phyloP scores from a whole-genome alignment of 768 basidiomycete species.

The Boletus insuetus region DNA sequence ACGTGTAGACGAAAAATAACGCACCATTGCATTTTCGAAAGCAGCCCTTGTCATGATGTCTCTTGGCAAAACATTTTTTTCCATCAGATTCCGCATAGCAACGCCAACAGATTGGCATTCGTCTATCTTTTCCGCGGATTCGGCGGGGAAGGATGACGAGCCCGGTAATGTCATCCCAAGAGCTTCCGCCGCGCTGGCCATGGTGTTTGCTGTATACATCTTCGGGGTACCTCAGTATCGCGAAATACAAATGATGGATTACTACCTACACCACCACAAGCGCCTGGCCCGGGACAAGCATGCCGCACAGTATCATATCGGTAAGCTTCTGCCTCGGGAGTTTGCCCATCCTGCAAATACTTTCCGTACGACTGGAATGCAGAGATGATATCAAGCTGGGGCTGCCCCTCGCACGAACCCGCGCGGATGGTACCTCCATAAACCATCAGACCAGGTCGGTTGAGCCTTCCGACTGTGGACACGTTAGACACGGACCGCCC shows the following conservation, averaged over 20 bases:
- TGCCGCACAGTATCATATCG: constrained; percentile 87
- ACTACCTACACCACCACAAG: constrained; percentile 88
- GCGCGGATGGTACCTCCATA: constrained; percentile 95
- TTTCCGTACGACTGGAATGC: constrained; percentile 98
- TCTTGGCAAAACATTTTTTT: constrained; percentile 87
- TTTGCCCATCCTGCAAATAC: constrained; percentile 87
- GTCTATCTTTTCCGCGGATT: constrained; percentile 80
- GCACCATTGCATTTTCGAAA: constrained; percentile 97
- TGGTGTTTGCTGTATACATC: constrained; percentile 99
- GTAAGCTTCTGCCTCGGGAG: constrained; percentile 74
- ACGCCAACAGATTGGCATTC: constrained; percentile 82
- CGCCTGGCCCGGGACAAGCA: constrained; percentile 96
- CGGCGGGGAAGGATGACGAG: constrained; percentile 95
- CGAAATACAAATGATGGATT: background rate
- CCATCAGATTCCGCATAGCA: constrained; percentile 83
- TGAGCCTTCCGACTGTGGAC: constrained; percentile 79
- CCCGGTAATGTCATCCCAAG: constrained; percentile 96
- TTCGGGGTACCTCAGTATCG: constrained; percentile 30
- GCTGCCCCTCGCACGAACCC: constrained; percentile 85
- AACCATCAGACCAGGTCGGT: constrained; percentile 96
- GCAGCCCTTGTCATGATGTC: constrained; percentile 97
- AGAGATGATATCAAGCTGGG: constrained; percentile 91
- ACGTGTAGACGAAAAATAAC: constrained; percentile 9
- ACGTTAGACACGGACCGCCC: constrained; percentile 6
- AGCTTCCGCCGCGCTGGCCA: constrained; percentile 94